These are phyloP conservation scores for Pythium aquatile DNA, from an alignment of 352 stramenopile genomes.

Conservation along the genomic window DNA sequence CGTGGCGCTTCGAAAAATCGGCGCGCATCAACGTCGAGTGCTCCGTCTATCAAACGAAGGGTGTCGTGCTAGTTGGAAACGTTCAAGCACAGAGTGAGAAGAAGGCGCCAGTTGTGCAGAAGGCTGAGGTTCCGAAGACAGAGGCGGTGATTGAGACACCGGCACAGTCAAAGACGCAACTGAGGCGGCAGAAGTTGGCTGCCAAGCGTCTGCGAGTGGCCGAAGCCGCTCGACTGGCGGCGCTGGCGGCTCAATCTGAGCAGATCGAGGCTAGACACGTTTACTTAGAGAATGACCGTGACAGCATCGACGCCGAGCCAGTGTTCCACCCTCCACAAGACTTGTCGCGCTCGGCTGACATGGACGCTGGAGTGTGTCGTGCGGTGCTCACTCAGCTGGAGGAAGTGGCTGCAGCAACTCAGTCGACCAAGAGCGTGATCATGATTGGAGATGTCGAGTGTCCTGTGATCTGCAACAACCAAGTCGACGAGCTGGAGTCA, in stretches of 20 bases:
- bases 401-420: conserved; percentile 28
- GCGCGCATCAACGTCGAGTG: conserved; percentile 31
- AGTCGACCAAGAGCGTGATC: conserved; percentile 32
- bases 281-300: conserved; percentile 11
- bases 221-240: conserved; percentile 12
- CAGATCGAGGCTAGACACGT: conserved; percentile 18
- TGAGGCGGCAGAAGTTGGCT: conserved; percentile 15
- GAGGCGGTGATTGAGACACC: not conserved
- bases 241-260: conserved; percentile 15
- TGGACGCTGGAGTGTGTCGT: conserved; percentile 50
- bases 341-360: conserved; percentile 31
- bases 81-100: conserved; percentile 21
- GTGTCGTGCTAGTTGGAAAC: conserved; percentile 28
- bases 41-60: conserved; percentile 39
- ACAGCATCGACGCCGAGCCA: conserved; percentile 17
- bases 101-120: not conserved
- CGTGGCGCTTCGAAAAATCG: conserved; percentile 32
- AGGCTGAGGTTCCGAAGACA: not conserved
- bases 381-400: conserved; percentile 56
- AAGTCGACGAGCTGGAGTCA: conserved; percentile 14
- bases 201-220: not conserved
- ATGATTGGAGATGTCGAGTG: conserved; percentile 62
- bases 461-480: conserved; percentile 36
- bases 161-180: conserved; percentile 4
- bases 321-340: conserved; percentile 47